These are phyloP conservation scores for Bassia scoparia DNA, from an alignment of 148 eudicot genomes.

Conservation along the genomic window DNA sequence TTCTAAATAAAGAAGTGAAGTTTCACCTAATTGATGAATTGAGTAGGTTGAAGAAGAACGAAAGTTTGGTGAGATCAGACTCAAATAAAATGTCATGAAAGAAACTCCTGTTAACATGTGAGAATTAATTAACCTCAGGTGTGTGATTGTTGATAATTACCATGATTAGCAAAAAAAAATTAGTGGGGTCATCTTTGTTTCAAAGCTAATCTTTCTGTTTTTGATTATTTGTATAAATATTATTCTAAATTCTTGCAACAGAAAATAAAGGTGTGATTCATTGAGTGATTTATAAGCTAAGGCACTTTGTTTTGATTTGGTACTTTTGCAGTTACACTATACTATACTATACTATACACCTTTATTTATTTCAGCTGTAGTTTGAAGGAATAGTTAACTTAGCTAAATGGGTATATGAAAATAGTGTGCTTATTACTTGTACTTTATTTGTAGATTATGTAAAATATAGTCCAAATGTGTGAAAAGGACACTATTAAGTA, in stretches of 20 bases:
- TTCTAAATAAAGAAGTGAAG: neutral
- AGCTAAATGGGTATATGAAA: neutral
- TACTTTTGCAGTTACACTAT: neutral
- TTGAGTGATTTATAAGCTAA: neutral
- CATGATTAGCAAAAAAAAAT: neutral
- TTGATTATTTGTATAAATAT: neutral
- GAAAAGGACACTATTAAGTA: neutral
- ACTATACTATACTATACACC: too few relatives aligned
- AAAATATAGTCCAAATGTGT: neutral
- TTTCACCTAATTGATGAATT: constrained; percentile 11
- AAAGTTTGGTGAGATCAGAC: neutral
- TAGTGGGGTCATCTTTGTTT: constrained; percentile 6
- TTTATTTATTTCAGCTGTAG: neutral
- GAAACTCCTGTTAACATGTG: constrained; percentile 3
- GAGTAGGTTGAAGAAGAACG: constrained; percentile 20
- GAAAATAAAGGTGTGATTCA: neutral
- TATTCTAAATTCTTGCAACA: neutral
- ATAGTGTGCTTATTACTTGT: neutral
- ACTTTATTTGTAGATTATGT: neutral
- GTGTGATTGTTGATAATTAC: constrained; percentile 2
- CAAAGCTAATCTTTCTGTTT: neutral
- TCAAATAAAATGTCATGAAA: neutral
- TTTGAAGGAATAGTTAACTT: constrained; percentile 2
- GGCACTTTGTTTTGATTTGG: neutral
- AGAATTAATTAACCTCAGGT: neutral